Evolutionary conservation across 345 rosid genomes (phyloP).

Genomic region (Nephelium lappaceum): DNA sequence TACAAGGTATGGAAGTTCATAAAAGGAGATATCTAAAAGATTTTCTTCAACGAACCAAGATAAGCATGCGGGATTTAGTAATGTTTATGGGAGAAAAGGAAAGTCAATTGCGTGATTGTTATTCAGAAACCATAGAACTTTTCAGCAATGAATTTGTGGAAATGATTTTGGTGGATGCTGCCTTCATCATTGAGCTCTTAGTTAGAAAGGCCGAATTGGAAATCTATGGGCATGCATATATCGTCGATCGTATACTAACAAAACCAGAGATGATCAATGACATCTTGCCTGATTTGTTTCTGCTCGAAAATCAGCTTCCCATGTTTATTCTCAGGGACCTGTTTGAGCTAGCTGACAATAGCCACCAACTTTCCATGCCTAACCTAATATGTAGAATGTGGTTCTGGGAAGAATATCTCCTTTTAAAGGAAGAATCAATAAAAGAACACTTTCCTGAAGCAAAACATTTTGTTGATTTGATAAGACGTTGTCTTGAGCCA

Average conservation of each 20-base stretch:
- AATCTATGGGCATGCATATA: not conserved
- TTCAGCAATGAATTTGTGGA: not conserved
- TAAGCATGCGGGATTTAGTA: not conserved
- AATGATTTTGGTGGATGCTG: slow-evolving; percentile 23
- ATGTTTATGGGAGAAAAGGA: not conserved
- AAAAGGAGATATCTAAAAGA: slow-evolving; percentile 12
- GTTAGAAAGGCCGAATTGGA: not conserved
- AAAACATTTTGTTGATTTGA: slow-evolving; percentile 22
- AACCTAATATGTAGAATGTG: too few species aligned
- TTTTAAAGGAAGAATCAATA: not conserved
- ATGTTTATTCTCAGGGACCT: slow-evolving; percentile 29
- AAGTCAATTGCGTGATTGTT: not conserved
- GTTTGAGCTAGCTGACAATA: not conserved
- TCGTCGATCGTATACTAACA: not conserved
- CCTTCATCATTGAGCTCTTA: slow-evolving; percentile 20
- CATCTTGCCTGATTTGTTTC: slow-evolving; percentile 1
- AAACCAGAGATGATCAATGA: not conserved
- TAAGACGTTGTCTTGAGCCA: slow-evolving; percentile 13
- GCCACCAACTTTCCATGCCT: too few species aligned
- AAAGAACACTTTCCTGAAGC: not conserved
- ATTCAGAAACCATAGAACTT: not conserved
- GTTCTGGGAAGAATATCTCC: not conserved
- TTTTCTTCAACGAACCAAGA: slow-evolving; percentile 11
- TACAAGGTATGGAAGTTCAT: slow-evolving; percentile 27
- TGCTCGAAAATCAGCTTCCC: slow-evolving; percentile 41